Conservation (phyloP, 2,329 filamentous ascomycete species). For the Basipetospora sp. region DNA sequence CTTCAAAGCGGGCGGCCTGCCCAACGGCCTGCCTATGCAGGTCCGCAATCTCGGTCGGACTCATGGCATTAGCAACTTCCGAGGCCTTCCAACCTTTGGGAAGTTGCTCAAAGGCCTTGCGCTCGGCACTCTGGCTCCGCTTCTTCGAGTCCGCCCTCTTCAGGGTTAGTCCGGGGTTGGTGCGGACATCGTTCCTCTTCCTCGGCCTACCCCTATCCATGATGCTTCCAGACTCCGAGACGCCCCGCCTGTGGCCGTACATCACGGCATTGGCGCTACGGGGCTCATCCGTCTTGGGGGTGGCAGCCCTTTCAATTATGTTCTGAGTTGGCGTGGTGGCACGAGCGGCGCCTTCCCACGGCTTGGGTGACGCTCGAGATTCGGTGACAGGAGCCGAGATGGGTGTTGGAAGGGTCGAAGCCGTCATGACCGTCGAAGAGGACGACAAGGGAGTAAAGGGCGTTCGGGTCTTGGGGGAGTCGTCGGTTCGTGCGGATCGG, state of each 20-base stretch:
- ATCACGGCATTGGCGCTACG: conserved; percentile 11
- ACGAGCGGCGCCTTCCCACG: conserved; percentile 25
- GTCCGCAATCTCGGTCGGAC: conserved; percentile 30
- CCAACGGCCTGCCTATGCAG: conserved; percentile 47
- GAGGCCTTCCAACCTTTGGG: conserved; percentile 40
- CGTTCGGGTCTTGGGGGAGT: conserved; percentile 30
- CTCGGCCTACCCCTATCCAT: conserved; percentile 48
- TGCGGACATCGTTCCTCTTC: conserved; percentile 32
- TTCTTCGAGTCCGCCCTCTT: conserved; percentile 27
- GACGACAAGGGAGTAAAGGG: conserved; percentile 34
- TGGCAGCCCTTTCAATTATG: conserved; percentile 9
- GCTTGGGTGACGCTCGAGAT: conserved; percentile 26
- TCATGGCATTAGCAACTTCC: conserved; percentile 36
- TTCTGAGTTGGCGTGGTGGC: conserved; percentile 16
- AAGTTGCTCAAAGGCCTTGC: conserved; percentile 44
- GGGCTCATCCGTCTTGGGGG: conserved; percentile 19
- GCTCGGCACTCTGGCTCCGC: conserved; percentile 35
- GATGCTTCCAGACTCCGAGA: conserved; percentile 43
- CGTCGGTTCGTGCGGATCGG: conserved; percentile 29
- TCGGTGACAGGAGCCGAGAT: conserved; percentile 33
- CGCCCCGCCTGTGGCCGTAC: conserved; percentile 33
- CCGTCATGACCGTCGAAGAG: conserved; percentile 22
- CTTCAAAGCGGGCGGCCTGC: conserved; percentile 49
- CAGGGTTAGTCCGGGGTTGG: conserved; percentile 21
- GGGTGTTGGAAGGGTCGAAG: conserved; percentile 31